Conservation (phyloP, 2,329 filamentous ascomycete genomes). For the Cytospora schulzeri region DNA sequence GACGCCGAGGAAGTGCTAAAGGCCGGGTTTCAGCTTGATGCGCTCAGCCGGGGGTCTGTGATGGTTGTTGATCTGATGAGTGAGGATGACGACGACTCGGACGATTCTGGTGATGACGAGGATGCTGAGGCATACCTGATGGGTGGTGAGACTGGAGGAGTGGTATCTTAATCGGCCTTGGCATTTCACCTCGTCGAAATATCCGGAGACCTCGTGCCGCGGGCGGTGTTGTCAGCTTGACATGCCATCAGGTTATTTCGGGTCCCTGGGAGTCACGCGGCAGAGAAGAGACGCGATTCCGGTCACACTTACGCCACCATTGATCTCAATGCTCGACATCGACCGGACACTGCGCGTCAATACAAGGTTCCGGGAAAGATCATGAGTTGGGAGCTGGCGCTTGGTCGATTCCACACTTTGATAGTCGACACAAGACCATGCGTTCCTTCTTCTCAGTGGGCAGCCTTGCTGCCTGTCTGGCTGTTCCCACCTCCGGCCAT, state of each 20-base stretch:
- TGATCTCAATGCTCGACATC: neutral
- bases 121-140: constrained; percentile 26
- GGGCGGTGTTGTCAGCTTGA: neutral
- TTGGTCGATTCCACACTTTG: too few relatives aligned
- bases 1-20: constrained; percentile 26
- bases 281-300: neutral
- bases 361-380: neutral
- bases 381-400: neutral
- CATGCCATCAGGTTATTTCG: neutral
- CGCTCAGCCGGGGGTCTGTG: constrained; percentile 29
- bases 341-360: neutral
- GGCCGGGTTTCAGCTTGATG: constrained; percentile 32
- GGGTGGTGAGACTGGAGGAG: constrained; percentile 13
- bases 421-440: neutral
- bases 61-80: constrained; percentile 31
- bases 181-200: neutral
- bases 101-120: constrained; percentile 22
- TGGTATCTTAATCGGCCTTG: constrained; percentile 4
- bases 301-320: neutral
- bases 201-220: neutral
- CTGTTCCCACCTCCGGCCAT: too few relatives aligned
- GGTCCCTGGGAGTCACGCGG: neutral
- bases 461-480: neutral
- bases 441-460: neutral
- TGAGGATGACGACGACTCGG: constrained; percentile 27